Evolutionary conservation across 2,329 filamentous ascomycete genomes (phyloP).

Genomic region (Dothiorella sarmentorum): DNA sequence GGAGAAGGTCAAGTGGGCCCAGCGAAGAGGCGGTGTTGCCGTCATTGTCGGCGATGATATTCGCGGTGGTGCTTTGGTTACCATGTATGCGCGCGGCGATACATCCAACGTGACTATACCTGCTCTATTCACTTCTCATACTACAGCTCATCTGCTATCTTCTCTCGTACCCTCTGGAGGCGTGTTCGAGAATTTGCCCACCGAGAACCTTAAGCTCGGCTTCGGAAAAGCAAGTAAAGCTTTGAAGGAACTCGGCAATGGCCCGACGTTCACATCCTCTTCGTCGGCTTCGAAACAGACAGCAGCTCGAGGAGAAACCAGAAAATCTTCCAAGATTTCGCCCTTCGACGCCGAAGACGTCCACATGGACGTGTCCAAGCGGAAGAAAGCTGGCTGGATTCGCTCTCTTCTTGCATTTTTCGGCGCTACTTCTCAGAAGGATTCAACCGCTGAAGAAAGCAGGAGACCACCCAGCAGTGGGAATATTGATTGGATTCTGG

Average conservation of each 20-base stretch:
- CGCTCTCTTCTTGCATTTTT: slow-evolving; percentile 44
- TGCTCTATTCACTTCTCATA: slow-evolving; percentile 90
- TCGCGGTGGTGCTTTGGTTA: slow-evolving; percentile 81
- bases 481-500: slow-evolving; percentile 68
- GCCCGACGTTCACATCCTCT: slow-evolving; percentile 28
- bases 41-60: slow-evolving; percentile 93
- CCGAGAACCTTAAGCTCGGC: slow-evolving; percentile 47
- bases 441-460: slow-evolving; percentile 45
- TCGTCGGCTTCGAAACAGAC: slow-evolving; percentile 31
- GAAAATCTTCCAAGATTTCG: not conserved
- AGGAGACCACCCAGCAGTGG: slow-evolving; percentile 69
- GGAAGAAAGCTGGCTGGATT: slow-evolving; percentile 44
- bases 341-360: not conserved
- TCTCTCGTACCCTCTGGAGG: slow-evolving; percentile 71
- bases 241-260: slow-evolving; percentile 24
- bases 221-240: slow-evolving; percentile 22
- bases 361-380: slow-evolving; percentile 1
- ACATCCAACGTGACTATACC: slow-evolving; percentile 94
- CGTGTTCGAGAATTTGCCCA: slow-evolving; percentile 57
- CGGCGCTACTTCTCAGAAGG: slow-evolving; percentile 34
- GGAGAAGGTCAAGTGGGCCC: slow-evolving; percentile 96
- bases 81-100: slow-evolving; percentile 97
- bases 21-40: slow-evolving; percentile 81
- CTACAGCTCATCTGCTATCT: slow-evolving; percentile 87
- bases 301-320: not conserved